phyloP scores from a whole-genome alignment of 2,329 filamentous ascomycete species.

The Fusarium miscanthi region DNA sequence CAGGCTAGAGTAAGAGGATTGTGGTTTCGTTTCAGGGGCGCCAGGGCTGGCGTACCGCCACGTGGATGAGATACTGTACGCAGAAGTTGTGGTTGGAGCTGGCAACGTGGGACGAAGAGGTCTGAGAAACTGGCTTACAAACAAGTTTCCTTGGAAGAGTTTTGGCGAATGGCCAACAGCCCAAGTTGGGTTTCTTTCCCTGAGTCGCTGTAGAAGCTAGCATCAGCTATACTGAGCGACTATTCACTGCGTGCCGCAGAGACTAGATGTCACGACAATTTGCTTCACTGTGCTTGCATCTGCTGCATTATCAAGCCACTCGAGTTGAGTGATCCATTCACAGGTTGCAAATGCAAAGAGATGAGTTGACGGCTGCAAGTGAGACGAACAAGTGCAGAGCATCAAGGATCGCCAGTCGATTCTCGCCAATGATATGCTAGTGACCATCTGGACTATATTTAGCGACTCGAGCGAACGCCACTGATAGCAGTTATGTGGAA shows the following conservation, averaged over 20 bases:
- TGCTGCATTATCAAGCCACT: slow-evolving; percentile 26
- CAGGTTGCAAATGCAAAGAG: slow-evolving; percentile 4
- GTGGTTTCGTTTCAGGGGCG: slow-evolving; percentile 27
- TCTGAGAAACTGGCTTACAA: slow-evolving; percentile 20
- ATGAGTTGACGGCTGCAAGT: slow-evolving; percentile 26
- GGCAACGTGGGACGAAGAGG: slow-evolving; percentile 18
- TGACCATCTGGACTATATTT: slow-evolving; percentile 14
- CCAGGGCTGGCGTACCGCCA: slow-evolving; percentile 35
- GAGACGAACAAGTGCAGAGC: slow-evolving; percentile 15
- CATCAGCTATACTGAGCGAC: background rate
- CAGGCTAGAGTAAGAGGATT: slow-evolving; percentile 8
- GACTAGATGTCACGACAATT: slow-evolving; percentile 25
- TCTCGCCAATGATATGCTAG: slow-evolving; percentile 21
- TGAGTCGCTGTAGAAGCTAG: background rate
- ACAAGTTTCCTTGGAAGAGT: background rate
- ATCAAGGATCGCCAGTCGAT: slow-evolving; percentile 24
- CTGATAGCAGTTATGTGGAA: background rate
- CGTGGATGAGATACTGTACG: slow-evolving; percentile 36
- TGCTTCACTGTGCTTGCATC: slow-evolving; percentile 25
- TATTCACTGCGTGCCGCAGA: slow-evolving; percentile 15
- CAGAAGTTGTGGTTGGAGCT: slow-evolving; percentile 9
- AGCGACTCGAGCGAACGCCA: slow-evolving; percentile 1
- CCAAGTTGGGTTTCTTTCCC: background rate
- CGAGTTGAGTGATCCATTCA: slow-evolving; percentile 27
- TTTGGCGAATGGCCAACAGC: background rate